Conservation (phyloP, 1,284 basidiomycete genomes). For the Tilletia walkeri region DNA sequence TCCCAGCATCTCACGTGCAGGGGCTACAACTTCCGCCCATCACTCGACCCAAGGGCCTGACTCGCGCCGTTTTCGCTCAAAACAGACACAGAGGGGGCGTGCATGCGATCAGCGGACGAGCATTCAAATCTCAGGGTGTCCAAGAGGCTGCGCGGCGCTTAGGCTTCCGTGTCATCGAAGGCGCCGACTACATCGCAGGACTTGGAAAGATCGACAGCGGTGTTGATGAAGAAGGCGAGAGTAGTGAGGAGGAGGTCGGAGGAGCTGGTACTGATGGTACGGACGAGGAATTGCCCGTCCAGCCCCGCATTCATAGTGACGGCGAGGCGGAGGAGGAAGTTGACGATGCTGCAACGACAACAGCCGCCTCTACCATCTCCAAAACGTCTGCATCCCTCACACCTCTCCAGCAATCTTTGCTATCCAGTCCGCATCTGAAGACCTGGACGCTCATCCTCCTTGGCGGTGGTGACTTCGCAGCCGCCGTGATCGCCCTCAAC, state of each 20-base stretch:
- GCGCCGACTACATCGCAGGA: background rate
- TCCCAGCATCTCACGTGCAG: background rate
- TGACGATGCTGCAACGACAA: background rate
- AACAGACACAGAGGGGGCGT: conserved; percentile 2
- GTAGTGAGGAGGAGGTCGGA: background rate
- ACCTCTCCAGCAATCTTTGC: background rate
- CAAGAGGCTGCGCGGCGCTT: conserved; percentile 3
- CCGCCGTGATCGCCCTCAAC: conserved; percentile 70
- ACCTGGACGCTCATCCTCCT: conserved; percentile 93
- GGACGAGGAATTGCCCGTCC: background rate
- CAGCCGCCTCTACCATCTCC: background rate
- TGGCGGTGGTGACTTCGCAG: conserved; percentile 96
- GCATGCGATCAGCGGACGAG: background rate
- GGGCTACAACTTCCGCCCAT: background rate
- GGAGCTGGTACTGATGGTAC: background rate
- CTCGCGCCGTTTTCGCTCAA: background rate
- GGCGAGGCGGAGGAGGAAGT: background rate
- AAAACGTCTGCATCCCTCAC: conserved; percentile 3
- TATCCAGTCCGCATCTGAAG: conserved; percentile 56
- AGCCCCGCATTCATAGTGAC: background rate
- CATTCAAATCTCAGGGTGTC: conserved; percentile 4
- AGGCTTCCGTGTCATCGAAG: conserved; percentile 3
- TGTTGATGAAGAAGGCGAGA: conserved; percentile 14
- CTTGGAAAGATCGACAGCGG: background rate
- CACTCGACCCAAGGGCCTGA: background rate